These are phyloP conservation scores for Monosporascus sp. DNA, from an alignment of 2,329 filamentous ascomycete genomes.

Conservation along the genomic window DNA sequence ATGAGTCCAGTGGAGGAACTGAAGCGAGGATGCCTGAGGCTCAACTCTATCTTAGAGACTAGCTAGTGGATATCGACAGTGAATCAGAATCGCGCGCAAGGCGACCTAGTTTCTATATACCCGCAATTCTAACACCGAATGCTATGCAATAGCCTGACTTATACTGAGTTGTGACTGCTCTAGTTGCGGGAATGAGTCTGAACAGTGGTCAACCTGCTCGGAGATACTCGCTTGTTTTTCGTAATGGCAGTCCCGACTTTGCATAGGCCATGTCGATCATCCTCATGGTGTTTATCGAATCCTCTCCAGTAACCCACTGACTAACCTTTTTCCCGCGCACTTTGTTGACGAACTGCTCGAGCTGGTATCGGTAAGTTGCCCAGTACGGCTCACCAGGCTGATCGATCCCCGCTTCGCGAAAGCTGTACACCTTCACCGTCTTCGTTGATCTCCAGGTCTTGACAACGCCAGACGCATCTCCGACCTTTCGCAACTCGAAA, in stretches of 20 bases:
- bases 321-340: conserved; percentile 27
- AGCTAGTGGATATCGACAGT: conserved; percentile 17
- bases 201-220: background rate
- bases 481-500: conserved; percentile 15
- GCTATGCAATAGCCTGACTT: too few relatives aligned
- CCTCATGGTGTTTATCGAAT: conserved; percentile 32
- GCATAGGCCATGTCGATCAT: conserved; percentile 35
- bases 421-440: conserved; percentile 19
- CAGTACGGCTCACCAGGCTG: conserved; percentile 27
- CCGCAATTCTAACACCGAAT: too few relatives aligned
- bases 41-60: conserved; percentile 16
- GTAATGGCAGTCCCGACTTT: conserved; percentile 27
- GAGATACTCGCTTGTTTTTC: conserved; percentile 17
- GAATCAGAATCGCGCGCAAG: conserved; percentile 13
- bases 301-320: conserved; percentile 31
- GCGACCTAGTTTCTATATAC: conserved; percentile 4
- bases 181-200: too few relatives aligned
- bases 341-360: conserved; percentile 35
- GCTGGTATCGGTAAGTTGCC: conserved; percentile 33
- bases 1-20: conserved; percentile 9
- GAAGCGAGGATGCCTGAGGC: conserved; percentile 7
- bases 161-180: too few relatives aligned
- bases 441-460: conserved; percentile 18
- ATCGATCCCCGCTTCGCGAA: conserved; percentile 12
- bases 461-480: conserved; percentile 3